A percentile compares a stretch with the other conserved stretches of the same genome.
Conservation (phyloP, 192 early-diverging fungal species). For the Helicostylum pulchrum region DNA sequence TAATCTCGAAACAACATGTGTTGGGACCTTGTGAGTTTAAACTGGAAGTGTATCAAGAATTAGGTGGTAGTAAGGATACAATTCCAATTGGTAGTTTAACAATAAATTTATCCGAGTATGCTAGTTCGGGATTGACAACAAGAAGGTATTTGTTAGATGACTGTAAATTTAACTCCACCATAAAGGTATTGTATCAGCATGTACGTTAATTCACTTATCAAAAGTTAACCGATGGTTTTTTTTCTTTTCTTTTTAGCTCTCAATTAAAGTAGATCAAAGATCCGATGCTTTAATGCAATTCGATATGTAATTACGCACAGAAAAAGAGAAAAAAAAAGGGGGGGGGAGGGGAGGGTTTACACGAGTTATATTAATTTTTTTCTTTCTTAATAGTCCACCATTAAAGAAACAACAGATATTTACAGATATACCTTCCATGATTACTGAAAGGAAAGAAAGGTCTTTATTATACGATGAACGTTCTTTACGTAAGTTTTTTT, state of each 20-base stretch:
- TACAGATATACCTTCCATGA: conserved; percentile 34
- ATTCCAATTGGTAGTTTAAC: conserved; percentile 64
- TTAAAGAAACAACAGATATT: conserved; percentile 39
- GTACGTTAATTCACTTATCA: neutral
- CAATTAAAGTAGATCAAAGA: conserved; percentile 35
- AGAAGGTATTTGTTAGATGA: conserved; percentile 63
- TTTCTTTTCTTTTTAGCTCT: conserved; percentile 17
- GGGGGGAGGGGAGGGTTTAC: too few relatives aligned
- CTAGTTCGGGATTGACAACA: conserved; percentile 46
- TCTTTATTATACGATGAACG: conserved; percentile 9
- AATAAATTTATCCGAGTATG: conserved; percentile 82
- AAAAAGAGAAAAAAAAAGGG: neutral
- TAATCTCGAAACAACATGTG: conserved; percentile 71
- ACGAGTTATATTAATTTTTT: neutral
- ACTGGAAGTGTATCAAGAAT: conserved; percentile 58
- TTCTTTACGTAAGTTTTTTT: conserved; percentile 7
- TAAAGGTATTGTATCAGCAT: conserved; percentile 56
- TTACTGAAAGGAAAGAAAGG: conserved; percentile 29
- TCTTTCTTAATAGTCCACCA: conserved; percentile 27
- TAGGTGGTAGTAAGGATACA: conserved; percentile 56
- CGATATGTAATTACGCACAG: conserved; percentile 29
- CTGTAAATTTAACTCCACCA: conserved; percentile 74
- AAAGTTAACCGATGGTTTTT: neutral
- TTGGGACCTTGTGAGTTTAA: conserved; percentile 73
- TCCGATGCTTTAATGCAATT: conserved; percentile 19